Percentiles rank a stretch among this genome's conserved stretches.
phyloP scores from a whole-genome alignment of 2,329 filamentous ascomycete genomes.

The Juglanconis juglandina region DNA sequence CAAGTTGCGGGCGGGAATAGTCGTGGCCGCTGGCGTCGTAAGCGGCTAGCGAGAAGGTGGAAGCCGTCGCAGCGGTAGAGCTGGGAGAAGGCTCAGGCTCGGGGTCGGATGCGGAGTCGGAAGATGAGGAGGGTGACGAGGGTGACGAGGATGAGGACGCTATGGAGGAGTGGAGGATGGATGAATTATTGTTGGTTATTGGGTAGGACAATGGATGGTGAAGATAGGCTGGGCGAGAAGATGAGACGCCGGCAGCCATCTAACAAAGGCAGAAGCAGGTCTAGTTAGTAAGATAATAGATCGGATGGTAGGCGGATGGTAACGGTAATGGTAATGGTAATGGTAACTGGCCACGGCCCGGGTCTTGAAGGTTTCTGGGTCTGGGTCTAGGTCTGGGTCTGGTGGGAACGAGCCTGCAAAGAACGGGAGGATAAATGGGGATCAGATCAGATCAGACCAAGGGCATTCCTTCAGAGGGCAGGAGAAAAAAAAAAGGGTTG shows the following conservation, averaged over 20 bases:
- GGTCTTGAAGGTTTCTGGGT: not conserved
- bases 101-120: not conserved
- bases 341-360: not conserved
- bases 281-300: conserved; percentile 13
- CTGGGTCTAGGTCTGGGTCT: not conserved
- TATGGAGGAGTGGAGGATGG: conserved; percentile 17
- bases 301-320: not conserved
- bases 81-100: conserved; percentile 5
- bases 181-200: conserved; percentile 14
- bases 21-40: conserved; percentile 4
- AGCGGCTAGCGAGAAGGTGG: conserved; percentile 1
- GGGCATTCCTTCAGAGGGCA: not conserved
- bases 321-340: not conserved
- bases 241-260: conserved; percentile 21
- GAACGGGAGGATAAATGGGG: conserved; percentile 4
- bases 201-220: conserved; percentile 17
- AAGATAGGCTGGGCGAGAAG: conserved; percentile 18
- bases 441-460: conserved; percentile 2
- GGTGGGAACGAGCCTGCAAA: not conserved
- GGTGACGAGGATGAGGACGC: not conserved
- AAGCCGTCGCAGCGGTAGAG: not conserved
- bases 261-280: conserved; percentile 16
- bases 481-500: not conserved
- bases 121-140: not conserved
- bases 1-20: conserved; percentile 4